Base-by-base conservation (phyloP, 1,284 basidiomycete genomes). In the Malassezia furfur region DNA sequence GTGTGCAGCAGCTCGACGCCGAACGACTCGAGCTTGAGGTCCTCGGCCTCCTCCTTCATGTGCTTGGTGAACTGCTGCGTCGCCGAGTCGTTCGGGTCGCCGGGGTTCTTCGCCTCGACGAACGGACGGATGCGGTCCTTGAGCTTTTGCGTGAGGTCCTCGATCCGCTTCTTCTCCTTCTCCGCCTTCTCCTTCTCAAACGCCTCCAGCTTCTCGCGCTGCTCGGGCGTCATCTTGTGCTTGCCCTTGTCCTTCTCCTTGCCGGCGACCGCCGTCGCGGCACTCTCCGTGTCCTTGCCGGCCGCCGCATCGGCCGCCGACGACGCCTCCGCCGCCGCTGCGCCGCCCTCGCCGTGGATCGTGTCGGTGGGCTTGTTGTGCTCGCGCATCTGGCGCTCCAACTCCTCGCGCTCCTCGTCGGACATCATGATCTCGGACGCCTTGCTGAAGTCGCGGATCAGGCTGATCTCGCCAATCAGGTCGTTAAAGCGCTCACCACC, bases 11-110 rank as follows among this genome's bases (percentile, higher is more conserved):
- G 85, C 82, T 96, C 93, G 39, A 98, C 85, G 54, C 94, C 94
- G 76, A 99, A 99, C 64, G 89, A 93, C 79, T 99, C 94, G 56
- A 96, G 78, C 79, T 96, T 98, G 69, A 99, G 76, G 78, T 99
- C 94, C 63, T 96, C 90, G 1, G 89, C 90, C 76, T 99, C 94
- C 41, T 82, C 79, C 70, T 78, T 81, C 76, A 96, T 88, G 75
- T 81, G 83, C 50, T 80, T 79, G 75, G 87, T 84, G 71, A 91
- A 75, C 50, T 72, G 52, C 48, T 67, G 66, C 14, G 70, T 75
- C 59, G 96, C 93, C 0, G 84, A 78, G 72, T 96, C 93, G 55
- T 86, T 84, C 62, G 82, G 82, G 19, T 83, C 87, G 8, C 91
- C 91, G 1, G 93, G 91, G 51, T 84, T 79, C 72, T 86, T 84